Evolutionary conservation across 495 filamentous ascomycete species (phyloP).

Genomic region (Durotheca rogersii): DNA sequence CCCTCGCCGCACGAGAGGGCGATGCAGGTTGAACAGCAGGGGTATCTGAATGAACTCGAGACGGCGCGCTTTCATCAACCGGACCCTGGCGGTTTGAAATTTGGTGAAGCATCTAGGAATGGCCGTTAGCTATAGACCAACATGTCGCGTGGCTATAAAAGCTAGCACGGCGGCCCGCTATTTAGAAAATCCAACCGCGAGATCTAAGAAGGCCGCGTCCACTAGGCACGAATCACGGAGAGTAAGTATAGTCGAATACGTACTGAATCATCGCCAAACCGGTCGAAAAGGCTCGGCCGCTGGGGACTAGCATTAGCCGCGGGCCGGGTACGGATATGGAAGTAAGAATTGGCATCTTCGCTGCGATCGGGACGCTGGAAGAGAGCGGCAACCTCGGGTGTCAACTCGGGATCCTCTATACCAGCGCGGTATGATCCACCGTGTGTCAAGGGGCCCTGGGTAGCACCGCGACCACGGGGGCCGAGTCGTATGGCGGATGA

Average conservation of each 20-base stretch:
- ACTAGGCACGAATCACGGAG: no score
- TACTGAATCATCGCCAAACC: not conserved
- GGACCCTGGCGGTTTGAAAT: no score
- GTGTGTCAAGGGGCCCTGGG: not conserved
- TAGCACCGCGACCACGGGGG: not conserved
- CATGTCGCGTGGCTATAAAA: not conserved
- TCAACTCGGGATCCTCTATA: not conserved
- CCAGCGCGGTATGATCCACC: not conserved
- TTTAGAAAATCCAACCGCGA: no score
- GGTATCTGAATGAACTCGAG: not conserved
- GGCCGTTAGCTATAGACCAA: not conserved
- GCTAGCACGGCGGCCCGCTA: no score
- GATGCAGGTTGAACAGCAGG: no score
- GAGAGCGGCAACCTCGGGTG: not conserved
- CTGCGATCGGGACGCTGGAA: not conserved
- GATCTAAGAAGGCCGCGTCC: no score
- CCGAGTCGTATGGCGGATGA: not conserved
- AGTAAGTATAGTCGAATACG: not conserved
- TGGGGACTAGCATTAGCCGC: no score
- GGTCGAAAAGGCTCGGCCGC: not conserved
- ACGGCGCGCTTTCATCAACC: not conserved
- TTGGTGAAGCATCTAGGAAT: not conserved
- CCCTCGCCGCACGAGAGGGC: no score
- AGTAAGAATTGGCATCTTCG: not conserved
- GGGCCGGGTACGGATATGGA: no score